These are phyloP conservation scores for Periglandula ipomoeae DNA, from an alignment of 2,329 filamentous ascomycete species.

Conservation along the genomic window DNA sequence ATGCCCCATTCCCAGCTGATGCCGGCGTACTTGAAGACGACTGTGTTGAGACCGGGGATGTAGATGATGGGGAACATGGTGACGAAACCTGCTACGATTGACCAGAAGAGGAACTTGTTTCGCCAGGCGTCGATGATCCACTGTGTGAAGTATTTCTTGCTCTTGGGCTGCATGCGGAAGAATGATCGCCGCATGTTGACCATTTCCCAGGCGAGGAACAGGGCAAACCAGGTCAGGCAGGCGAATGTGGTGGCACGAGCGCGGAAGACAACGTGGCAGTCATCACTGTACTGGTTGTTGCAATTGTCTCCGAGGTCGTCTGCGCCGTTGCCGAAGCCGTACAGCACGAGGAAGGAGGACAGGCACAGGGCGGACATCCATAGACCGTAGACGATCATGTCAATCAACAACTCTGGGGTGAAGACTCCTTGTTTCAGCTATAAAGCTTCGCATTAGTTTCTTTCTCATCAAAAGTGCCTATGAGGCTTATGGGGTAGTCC, in stretches of 20 bases:
- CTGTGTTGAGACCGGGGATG: constrained; percentile 55
- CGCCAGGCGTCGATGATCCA: constrained; percentile 58
- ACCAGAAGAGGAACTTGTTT: constrained; percentile 60
- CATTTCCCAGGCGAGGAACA: constrained; percentile 71
- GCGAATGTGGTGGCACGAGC: constrained; percentile 65
- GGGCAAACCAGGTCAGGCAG: constrained; percentile 62
- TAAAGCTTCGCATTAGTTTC: background rate
- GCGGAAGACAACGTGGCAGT: constrained; percentile 54
- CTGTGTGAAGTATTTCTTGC: constrained; percentile 51
- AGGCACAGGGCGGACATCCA: constrained; percentile 57
- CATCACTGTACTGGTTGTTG: constrained; percentile 43
- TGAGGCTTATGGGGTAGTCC: background rate
- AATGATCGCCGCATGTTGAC: constrained; percentile 60
- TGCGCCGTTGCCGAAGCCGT: constrained; percentile 34
- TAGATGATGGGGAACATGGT: constrained; percentile 57
- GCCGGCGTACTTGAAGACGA: constrained; percentile 59
- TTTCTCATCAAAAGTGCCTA: no score
- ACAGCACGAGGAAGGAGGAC: constrained; percentile 44
- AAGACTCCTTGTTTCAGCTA: constrained; percentile 47
- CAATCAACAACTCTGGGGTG: constrained; percentile 53
- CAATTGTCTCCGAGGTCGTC: constrained; percentile 48
- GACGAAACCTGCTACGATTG: constrained; percentile 49
- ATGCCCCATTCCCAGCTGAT: constrained; percentile 67
- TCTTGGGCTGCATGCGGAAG: constrained; percentile 61
- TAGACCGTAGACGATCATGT: constrained; percentile 58